Conservation (phyloP, 352 stramenopile species). For the Stramenopiles sp. region DNA sequence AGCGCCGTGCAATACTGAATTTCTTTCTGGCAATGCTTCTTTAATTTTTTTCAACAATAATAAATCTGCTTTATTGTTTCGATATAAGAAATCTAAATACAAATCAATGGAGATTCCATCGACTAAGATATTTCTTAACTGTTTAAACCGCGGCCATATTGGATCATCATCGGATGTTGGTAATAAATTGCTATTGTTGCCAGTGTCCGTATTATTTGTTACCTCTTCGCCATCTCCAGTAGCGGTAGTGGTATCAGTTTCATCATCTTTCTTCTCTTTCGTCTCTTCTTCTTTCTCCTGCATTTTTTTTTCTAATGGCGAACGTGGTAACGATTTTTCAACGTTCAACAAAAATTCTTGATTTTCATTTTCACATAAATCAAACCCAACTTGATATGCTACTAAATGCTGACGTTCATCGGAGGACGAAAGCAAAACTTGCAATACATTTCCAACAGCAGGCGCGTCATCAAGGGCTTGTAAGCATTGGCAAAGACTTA, state of each 20-base stretch:
- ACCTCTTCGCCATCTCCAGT: background rate
- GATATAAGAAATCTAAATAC: conserved; percentile 72
- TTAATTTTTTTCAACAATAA: conserved; percentile 82
- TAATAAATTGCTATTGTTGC: conserved; percentile 13
- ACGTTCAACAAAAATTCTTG: conserved; percentile 85
- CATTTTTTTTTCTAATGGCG: conserved; percentile 9
- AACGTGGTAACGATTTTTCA: conserved; percentile 49
- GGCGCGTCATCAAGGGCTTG: conserved; percentile 55
- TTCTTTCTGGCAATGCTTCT: conserved; percentile 61
- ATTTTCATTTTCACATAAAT: conserved; percentile 90
- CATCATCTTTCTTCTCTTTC: conserved; percentile 23
- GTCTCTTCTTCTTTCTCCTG: conserved; percentile 20
- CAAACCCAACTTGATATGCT: conserved; percentile 92
- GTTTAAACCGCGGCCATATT: conserved; percentile 16
- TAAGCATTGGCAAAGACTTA: conserved; percentile 52
- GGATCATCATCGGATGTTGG: conserved; percentile 17
- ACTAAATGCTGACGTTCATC: conserved; percentile 35
- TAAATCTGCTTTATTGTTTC: conserved; percentile 61
- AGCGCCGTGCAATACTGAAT: conserved; percentile 89
- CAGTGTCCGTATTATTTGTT: conserved; percentile 10
- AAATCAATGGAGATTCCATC: conserved; percentile 74
- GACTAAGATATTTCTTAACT: conserved; percentile 34
- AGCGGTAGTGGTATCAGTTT: conserved; percentile 5
- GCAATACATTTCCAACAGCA: conserved; percentile 31
- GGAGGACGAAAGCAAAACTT: conserved; percentile 10